Conservation (phyloP, 352 stramenopile genomes). For the Phytophthora idaei region DNA sequence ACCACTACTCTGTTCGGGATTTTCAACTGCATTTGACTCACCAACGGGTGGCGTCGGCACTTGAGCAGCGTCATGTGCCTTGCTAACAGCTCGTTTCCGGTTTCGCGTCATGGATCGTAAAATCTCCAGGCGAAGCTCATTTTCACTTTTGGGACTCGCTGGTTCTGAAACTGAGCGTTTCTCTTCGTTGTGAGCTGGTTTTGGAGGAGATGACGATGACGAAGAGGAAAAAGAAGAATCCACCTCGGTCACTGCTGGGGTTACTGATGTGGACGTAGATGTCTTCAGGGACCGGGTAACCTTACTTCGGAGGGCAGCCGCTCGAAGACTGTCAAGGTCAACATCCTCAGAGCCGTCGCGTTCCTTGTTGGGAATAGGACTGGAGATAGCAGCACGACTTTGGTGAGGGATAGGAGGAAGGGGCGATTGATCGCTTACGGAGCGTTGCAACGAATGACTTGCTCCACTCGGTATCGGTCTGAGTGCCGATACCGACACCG, state of each 20-base stretch:
- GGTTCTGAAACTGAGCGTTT: constrained; percentile 10
- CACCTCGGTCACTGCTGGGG: neutral
- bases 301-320: constrained; percentile 69
- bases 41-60: neutral
- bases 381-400: neutral
- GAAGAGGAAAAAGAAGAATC: constrained; percentile 7
- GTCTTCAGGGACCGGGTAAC: constrained; percentile 42
- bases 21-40: neutral
- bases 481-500: constrained; percentile 25
- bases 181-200: neutral
- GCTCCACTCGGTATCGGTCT: constrained; percentile 8
- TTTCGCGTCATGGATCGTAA: constrained; percentile 54
- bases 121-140: constrained; percentile 49
- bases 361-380: constrained; percentile 8
- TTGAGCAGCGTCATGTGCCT: constrained; percentile 5
- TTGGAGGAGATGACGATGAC: constrained; percentile 8
- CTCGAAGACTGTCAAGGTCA: constrained; percentile 74
- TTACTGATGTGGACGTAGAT: constrained; percentile 5
- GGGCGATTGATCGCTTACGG: constrained; percentile 10
- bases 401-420: constrained; percentile 4
- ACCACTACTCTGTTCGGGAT: neutral
- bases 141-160: constrained; percentile 41
- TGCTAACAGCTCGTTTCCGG: constrained; percentile 25
- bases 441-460: constrained; percentile 16
- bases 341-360: constrained; percentile 33